Conservation (phyloP, 441 rosid genomes). For the Pelargonium myrrhifolium region DNA sequence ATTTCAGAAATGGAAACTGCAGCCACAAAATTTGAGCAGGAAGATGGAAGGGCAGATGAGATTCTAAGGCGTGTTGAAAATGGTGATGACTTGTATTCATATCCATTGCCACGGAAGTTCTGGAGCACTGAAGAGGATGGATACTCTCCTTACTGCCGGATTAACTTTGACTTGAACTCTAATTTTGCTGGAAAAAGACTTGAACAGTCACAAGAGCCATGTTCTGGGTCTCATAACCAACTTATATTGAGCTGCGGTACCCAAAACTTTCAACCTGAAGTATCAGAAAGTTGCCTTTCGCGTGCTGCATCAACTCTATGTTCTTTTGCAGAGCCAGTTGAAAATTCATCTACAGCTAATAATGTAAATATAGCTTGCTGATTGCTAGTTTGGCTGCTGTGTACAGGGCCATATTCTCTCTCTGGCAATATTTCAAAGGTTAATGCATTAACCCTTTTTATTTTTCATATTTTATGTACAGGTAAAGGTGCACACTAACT, state of each 20-base stretch:
- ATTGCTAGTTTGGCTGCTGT: not conserved
- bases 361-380: slow-evolving; percentile 36
- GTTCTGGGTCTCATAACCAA: slow-evolving; percentile 12
- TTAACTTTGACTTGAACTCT: slow-evolving; percentile 33
- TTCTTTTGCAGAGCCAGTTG: slow-evolving; percentile 33
- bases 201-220: slow-evolving; percentile 20
- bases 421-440: not conserved
- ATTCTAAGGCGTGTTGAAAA: slow-evolving; percentile 28
- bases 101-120: slow-evolving; percentile 37
- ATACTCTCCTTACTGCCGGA: slow-evolving; percentile 63
- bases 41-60: slow-evolving; percentile 37
- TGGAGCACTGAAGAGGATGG: slow-evolving; percentile 36
- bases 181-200: slow-evolving; percentile 20
- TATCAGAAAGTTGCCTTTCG: slow-evolving; percentile 30
- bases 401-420: not conserved
- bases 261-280: slow-evolving; percentile 21
- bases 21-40: slow-evolving; percentile 73
- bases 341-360: slow-evolving; percentile 29
- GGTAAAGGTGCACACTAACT: slow-evolving; percentile 39
- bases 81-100: slow-evolving; percentile 46
- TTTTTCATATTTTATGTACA: slow-evolving; percentile 19
- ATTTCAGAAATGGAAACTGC: slow-evolving; percentile 70
- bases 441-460: not conserved
- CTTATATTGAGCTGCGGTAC: slow-evolving; percentile 17
- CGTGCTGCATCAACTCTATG: slow-evolving; percentile 41